Evolutionary conservation across 2,329 filamentous ascomycete species (phyloP).

Genomic region (Phaeosphaeria sp.): DNA sequence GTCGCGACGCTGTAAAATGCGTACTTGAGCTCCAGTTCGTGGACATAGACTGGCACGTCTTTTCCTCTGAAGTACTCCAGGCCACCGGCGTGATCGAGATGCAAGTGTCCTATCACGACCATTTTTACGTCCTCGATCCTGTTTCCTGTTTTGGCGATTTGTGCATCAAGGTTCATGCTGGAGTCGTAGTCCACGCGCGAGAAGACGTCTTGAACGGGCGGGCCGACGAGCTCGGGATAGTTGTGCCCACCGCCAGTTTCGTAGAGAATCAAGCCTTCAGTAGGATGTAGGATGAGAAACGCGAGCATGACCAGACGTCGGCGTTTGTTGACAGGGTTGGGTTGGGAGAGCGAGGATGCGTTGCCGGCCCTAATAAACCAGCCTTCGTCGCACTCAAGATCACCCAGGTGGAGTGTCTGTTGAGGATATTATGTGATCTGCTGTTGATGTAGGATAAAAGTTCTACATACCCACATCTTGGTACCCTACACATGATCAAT

Average conservation of each 20-base stretch:
- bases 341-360: slow-evolving; percentile 35
- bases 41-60: slow-evolving; percentile 45
- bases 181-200: slow-evolving; percentile 34
- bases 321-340: slow-evolving; percentile 29
- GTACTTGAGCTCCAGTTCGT: slow-evolving; percentile 48
- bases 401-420: slow-evolving; percentile 43
- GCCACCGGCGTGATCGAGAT: slow-evolving; percentile 47
- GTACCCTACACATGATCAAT: slow-evolving; percentile 32
- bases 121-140: slow-evolving; percentile 46
- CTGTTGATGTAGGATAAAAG: neutral
- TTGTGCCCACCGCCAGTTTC: slow-evolving; percentile 44
- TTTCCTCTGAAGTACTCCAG: slow-evolving; percentile 44
- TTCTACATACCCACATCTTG: slow-evolving; percentile 42
- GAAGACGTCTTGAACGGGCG: slow-evolving; percentile 43
- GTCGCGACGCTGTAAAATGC: slow-evolving; percentile 48
- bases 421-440: neutral
- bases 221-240: slow-evolving; percentile 37
- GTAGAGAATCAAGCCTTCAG: slow-evolving; percentile 45
- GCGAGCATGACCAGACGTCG: slow-evolving; percentile 42
- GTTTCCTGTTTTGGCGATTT: slow-evolving; percentile 41
- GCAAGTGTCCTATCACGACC: slow-evolving; percentile 48
- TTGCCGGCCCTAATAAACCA: slow-evolving; percentile 44
- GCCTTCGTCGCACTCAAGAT: slow-evolving; percentile 46
- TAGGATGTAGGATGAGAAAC: slow-evolving; percentile 39
- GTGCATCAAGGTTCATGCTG: slow-evolving; percentile 27